Evolutionary conservation across 805 yeast species (phyloP).

Genomic region (Saccharomycopsis synnaedendra): DNA sequence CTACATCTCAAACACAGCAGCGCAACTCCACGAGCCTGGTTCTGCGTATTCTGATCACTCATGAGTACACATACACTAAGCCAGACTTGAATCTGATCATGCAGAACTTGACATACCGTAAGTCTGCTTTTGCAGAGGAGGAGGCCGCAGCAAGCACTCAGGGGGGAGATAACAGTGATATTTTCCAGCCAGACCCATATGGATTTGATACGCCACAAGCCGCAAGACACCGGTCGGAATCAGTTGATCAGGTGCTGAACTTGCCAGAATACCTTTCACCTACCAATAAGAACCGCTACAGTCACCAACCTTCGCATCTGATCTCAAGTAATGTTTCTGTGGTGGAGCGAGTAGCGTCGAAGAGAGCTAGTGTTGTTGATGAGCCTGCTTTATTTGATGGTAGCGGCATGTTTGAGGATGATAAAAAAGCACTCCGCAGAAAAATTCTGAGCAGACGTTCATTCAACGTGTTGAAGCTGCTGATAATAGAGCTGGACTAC

Average conservation of each 20-base stretch:
- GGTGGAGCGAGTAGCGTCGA: neutral
- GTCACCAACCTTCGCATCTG: conserved; percentile 11
- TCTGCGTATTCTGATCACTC: neutral
- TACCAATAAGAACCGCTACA: neutral
- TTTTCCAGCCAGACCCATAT: neutral
- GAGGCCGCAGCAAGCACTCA: neutral
- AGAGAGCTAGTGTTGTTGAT: neutral
- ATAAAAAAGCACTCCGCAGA: conserved; percentile 2
- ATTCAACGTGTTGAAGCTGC: conserved; percentile 16
- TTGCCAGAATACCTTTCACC: neutral
- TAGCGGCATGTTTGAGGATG: neutral
- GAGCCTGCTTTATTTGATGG: neutral
- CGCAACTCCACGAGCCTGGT: conserved; percentile 1
- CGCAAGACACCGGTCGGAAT: too few relatives aligned
- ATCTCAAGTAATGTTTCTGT: conserved; percentile 13
- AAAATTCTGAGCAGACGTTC: conserved; percentile 10
- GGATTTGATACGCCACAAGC: neutral
- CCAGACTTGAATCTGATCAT: conserved; percentile 12
- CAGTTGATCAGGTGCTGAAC: too few relatives aligned
- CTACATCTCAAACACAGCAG: neutral
- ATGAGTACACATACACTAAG: conserved; percentile 10
- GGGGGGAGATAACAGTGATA: neutral
- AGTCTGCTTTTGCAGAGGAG: conserved; percentile 12
- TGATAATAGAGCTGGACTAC: conserved; percentile 9
- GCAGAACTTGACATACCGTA: conserved; percentile 13